These are phyloP conservation scores for Syzygium oleosum DNA, from an alignment of 345 rosid species.

Conservation along the genomic window DNA sequence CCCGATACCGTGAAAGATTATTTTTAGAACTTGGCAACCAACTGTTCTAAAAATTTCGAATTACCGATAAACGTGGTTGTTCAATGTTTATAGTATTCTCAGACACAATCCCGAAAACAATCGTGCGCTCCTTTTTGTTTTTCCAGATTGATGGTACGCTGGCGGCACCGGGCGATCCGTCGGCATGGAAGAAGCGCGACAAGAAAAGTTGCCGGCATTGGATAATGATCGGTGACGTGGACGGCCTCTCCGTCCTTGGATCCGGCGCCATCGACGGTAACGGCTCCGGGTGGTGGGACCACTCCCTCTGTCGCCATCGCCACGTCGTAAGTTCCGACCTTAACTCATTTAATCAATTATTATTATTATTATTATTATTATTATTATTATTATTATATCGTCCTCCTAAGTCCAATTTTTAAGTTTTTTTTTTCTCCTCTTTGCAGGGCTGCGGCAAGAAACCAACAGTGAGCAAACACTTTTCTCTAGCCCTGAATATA, in stretches of 20 bases:
- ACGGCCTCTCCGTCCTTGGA: constrained; percentile 31
- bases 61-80: not conserved
- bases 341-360: not conserved
- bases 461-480: constrained; percentile 24
- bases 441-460: constrained; percentile 25
- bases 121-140: not conserved
- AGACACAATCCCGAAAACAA: not conserved
- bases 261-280: constrained; percentile 34
- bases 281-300: constrained; percentile 40
- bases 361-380: not conserved
- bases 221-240: constrained; percentile 23
- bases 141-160: constrained; percentile 25
- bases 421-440: not conserved
- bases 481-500: not conserved
- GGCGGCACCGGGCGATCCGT: constrained; percentile 23
- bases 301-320: constrained; percentile 8
- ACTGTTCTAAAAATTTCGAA: not conserved
- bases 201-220: constrained; percentile 9
- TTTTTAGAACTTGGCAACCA: not conserved
- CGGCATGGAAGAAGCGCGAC: constrained; percentile 31
- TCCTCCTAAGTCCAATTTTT: not conserved
- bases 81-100: not conserved
- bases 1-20: not conserved
- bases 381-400: not conserved
- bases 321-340: not conserved